Percentiles rank a stretch among this genome's conserved stretches.
phyloP scores from a whole-genome alignment of 352 stramenopile species.

The Phytophthora citricola region DNA sequence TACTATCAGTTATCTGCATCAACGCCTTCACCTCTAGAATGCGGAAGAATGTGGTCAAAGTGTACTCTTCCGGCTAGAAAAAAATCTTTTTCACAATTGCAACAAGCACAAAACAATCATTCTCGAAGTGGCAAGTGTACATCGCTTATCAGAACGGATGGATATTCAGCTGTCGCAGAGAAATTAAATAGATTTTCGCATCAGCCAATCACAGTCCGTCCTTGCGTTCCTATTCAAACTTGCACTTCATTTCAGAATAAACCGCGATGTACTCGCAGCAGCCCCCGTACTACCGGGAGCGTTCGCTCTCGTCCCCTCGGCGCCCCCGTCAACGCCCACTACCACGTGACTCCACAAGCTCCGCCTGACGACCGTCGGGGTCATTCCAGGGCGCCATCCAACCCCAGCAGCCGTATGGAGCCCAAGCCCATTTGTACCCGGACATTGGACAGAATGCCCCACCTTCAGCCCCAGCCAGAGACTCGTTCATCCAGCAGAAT shows the following conservation, averaged over 20 bases:
- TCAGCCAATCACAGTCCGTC: slow-evolving; percentile 1
- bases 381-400: slow-evolving; percentile 36
- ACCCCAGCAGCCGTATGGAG: slow-evolving; percentile 20
- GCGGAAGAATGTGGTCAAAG: slow-evolving; percentile 60
- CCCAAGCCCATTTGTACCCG: slow-evolving; percentile 28
- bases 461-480: slow-evolving; percentile 16
- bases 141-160: neutral
- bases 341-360: slow-evolving; percentile 30
- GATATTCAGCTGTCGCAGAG: neutral
- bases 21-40: slow-evolving; percentile 56
- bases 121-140: neutral
- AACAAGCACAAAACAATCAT: slow-evolving; percentile 5
- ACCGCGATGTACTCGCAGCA: slow-evolving; percentile 30
- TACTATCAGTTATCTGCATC: slow-evolving; percentile 46
- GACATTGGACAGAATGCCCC: slow-evolving; percentile 22
- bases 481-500: slow-evolving; percentile 22
- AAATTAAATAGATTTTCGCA: neutral
- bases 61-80: slow-evolving; percentile 43
- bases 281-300: slow-evolving; percentile 23
- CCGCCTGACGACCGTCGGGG: slow-evolving; percentile 24
- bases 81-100: neutral
- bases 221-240: no score
- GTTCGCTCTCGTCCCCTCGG: slow-evolving; percentile 46
- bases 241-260: slow-evolving; percentile 24
- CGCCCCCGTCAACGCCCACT: slow-evolving; percentile 37